These are phyloP conservation scores for Sicyos baderoa DNA, from an alignment of 306 rosid genomes.

Conservation along the genomic window DNA sequence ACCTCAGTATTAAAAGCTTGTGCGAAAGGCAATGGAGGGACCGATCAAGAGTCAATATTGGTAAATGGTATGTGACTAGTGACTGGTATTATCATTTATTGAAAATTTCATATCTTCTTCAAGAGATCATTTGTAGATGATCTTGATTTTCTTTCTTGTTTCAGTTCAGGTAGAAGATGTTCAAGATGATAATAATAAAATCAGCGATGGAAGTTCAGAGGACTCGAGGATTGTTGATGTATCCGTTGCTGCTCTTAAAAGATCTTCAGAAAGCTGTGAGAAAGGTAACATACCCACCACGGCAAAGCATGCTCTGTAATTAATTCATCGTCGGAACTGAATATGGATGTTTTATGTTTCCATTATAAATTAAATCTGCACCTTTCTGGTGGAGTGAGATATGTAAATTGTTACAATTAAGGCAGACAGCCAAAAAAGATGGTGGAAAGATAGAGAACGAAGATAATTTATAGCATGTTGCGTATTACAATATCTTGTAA, in stretches of 20 bases:
- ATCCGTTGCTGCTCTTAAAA: conserved; percentile 53
- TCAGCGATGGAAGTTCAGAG: conserved; percentile 25
- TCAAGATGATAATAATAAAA: conserved; percentile 27
- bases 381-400: not conserved
- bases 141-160: conserved; percentile 27
- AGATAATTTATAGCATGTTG: not conserved
- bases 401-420: not conserved
- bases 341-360: not conserved
- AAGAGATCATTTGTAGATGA: not conserved
- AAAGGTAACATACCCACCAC: conserved; percentile 41
- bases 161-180: conserved; percentile 45
- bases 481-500: not conserved
- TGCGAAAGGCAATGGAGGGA: conserved; percentile 28
- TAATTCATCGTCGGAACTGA: not conserved
- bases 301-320: conserved; percentile 14
- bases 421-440: not conserved
- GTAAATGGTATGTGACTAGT: conserved; percentile 25
- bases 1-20: conserved; percentile 25
- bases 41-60: conserved; percentile 32
- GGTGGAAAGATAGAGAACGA: not conserved
- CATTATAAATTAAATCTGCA: not conserved
- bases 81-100: conserved; percentile 34
- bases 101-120: conserved; percentile 15
- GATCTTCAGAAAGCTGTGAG: conserved; percentile 48
- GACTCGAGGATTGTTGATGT: conserved; percentile 34